phyloP scores from a whole-genome alignment of 805 yeast species.

The Saturnispora zaruensis region DNA sequence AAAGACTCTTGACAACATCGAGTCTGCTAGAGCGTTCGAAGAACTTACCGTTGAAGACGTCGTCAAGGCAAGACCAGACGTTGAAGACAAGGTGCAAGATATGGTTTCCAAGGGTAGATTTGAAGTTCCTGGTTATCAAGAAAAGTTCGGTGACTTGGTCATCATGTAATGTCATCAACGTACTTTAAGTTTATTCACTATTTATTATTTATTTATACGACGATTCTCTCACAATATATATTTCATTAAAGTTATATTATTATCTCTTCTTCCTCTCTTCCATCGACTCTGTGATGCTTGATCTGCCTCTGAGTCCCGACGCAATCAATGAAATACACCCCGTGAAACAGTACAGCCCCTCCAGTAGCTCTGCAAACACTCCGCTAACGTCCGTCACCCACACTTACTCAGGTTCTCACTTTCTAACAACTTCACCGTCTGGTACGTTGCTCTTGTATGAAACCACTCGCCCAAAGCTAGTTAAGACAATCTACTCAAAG shows the following conservation, averaged over 20 bases:
- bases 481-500: slow-evolving; percentile 67
- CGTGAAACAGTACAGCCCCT: not conserved
- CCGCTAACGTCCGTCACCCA: slow-evolving; percentile 6
- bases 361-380: not conserved
- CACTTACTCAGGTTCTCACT: slow-evolving; percentile 18
- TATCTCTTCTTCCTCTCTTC: not conserved
- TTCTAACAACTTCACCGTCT: slow-evolving; percentile 70
- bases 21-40: slow-evolving; percentile 95
- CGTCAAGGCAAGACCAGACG: slow-evolving; percentile 92
- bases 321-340: not conserved
- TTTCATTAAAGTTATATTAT: not conserved
- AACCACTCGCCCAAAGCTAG: slow-evolving; percentile 53
- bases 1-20: slow-evolving; percentile 86
- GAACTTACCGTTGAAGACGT: slow-evolving; percentile 94
- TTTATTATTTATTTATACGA: slow-evolving; percentile 12
- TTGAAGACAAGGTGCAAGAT: slow-evolving; percentile 89
- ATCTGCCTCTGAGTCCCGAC: not conserved
- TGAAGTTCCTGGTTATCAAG: slow-evolving; percentile 97
- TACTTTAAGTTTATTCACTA: slow-evolving; percentile 9
- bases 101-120: slow-evolving; percentile 96
- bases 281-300: not conserved
- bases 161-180: slow-evolving; percentile 52
- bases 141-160: slow-evolving; percentile 94
- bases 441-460: slow-evolving; percentile 82
- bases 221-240: slow-evolving; percentile 5